These are phyloP conservation scores for Chaetoceros muelleri DNA, from an alignment of 108 stramenopile species.

Conservation along the genomic window DNA sequence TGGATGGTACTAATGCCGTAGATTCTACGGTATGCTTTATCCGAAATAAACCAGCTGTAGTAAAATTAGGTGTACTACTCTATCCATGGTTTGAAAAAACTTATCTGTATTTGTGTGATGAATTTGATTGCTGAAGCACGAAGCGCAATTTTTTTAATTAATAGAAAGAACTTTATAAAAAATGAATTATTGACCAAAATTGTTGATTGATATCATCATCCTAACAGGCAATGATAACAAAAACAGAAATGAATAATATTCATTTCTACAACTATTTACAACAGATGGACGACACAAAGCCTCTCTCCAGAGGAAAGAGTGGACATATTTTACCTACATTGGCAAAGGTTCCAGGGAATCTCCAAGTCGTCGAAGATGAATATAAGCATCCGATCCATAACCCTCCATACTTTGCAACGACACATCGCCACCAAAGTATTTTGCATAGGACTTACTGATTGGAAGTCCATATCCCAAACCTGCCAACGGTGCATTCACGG, in stretches of 20 bases:
- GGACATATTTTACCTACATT: constrained; percentile 39
- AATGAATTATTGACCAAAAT: too few species aligned
- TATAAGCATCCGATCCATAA: constrained; percentile 98
- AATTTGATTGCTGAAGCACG: too few species aligned
- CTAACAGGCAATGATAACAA: not conserved
- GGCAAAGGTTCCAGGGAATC: constrained; percentile 78
- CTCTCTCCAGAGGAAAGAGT: too few species aligned
- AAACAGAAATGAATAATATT: not conserved
- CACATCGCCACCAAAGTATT: constrained; percentile 98
- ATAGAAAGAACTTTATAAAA: too few species aligned
- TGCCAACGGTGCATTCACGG: constrained; percentile 85
- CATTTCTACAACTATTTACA: not conserved
- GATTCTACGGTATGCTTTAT: too few species aligned
- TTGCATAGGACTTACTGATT: constrained; percentile 89
- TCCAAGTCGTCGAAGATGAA: constrained; percentile 82
- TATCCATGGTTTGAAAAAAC: too few species aligned
- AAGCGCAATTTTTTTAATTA: too few species aligned
- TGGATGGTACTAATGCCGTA: too few species aligned
- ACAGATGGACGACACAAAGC: too few species aligned
- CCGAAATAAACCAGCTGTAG: too few species aligned
- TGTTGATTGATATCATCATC: not conserved
- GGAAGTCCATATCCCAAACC: constrained; percentile 98
- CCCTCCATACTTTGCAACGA: constrained; percentile 99
- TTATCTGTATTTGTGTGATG: too few species aligned
- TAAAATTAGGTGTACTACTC: too few species aligned